Conservation (phyloP, 495 filamentous ascomycete genomes). For the Cercophora sp. region DNA sequence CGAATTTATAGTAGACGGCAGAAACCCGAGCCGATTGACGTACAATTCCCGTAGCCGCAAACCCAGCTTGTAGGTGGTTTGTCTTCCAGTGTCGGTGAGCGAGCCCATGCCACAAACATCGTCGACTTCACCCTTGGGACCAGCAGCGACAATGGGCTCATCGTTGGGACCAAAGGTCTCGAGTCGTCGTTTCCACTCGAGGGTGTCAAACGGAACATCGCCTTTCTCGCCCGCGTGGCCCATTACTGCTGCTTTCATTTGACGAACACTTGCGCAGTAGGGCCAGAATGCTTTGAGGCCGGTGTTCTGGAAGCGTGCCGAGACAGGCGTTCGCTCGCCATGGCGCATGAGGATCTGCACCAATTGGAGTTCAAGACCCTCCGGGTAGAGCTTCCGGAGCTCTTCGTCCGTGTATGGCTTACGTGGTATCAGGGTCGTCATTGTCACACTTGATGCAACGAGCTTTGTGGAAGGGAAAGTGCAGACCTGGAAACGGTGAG, state of each 20-base stretch:
- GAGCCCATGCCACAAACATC: conserved; percentile 79
- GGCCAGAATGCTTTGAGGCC: conserved; percentile 87
- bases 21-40: conserved; percentile 80
- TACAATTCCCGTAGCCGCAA: conserved; percentile 77
- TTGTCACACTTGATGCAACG: conserved; percentile 28
- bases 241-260: conserved; percentile 67
- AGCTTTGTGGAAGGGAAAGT: not conserved
- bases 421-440: conserved; percentile 75
- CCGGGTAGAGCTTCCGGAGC: conserved; percentile 76
- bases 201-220: conserved; percentile 49
- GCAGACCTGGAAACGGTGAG: too few species aligned
- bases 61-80: conserved; percentile 79
- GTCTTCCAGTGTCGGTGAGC: conserved; percentile 80
- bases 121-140: conserved; percentile 66
- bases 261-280: conserved; percentile 75
- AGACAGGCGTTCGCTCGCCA: conserved; percentile 85
- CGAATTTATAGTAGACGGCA: conserved; percentile 61
- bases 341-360: conserved; percentile 92
- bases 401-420: conserved; percentile 77
- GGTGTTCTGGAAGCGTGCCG: conserved; percentile 80
- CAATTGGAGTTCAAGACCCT: conserved; percentile 71
- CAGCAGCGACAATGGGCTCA: conserved; percentile 61
- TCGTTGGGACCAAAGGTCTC: conserved; percentile 77
- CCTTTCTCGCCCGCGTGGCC: conserved; percentile 25
- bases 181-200: conserved; percentile 75